Base-by-base conservation (phyloP, 2,329 filamentous ascomycete species). In the Trichoderma hamatum region DNA sequence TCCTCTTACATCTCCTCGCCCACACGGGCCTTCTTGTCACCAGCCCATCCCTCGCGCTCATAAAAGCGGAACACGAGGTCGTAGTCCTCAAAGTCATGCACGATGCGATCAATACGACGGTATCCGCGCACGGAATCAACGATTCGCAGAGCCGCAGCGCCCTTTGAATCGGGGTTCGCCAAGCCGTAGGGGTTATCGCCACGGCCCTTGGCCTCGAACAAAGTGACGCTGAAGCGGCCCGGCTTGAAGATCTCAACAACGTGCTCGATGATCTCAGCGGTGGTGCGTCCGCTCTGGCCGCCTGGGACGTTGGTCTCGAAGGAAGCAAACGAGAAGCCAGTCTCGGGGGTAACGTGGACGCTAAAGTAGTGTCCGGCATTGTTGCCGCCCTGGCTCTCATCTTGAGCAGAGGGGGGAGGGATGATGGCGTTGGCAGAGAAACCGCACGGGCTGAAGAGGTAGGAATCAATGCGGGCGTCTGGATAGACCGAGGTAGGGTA, bases 291-390 rank as follows among this genome's bases (percentile, higher is more conserved):
- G 68, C 89, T 93, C 82, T 97, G 93, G 5, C 89, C 90, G 30
- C 93, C 92, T 1, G 96, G 96, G 4, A 99, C 95, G 75, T 98
- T 99, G 73, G 96, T 98, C 84, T 99, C 96, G 78, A 99, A 99
- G 2, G 94, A 97, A 43, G 96, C 96, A 79, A 97, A 99, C 5
- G 94, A 97, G 84, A 95, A 99, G 76, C 97, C 90, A 16, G 95
- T 93, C 84, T 99, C 96, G 0, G 96, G 96, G 0, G 96, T 99
- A 73, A 99, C 96, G 78, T 99, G 96, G 28, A 99, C 96, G 1
- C 95, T 99, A 82, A 97, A 99, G 83, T 99, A 99, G 82, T 98
- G 94, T 51, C 88, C 91, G 4, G 86, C 83, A 64, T 84, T 84
- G 70, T 73, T 72, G 65, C 74, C 74, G 49, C 75, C 73, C 63